Percentiles rank a stretch among this genome's conserved stretches.
phyloP scores from a whole-genome alignment of 2,329 filamentous ascomycete species.

The Ascochyta koolunga region DNA sequence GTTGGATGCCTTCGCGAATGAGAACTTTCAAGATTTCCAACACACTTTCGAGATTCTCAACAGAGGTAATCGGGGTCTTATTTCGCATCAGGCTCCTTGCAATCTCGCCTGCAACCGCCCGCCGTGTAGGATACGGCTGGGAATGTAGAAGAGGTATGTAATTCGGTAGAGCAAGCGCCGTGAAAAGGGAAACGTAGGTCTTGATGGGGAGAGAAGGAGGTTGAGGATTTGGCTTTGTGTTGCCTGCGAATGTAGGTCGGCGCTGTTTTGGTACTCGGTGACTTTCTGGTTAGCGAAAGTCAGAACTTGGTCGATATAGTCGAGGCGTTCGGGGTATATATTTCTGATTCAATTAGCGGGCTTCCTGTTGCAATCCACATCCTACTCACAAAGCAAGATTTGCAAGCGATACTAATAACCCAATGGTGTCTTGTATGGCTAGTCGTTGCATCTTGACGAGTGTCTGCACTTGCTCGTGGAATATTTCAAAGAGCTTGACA shows the following conservation, averaged over 20 bases:
- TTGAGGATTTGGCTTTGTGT: conserved; percentile 89
- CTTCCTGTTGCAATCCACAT: neutral
- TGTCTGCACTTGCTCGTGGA: conserved; percentile 94
- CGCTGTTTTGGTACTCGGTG: conserved; percentile 86
- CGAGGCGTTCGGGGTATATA: conserved; percentile 89
- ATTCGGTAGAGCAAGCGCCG: conserved; percentile 88
- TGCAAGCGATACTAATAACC: conserved; percentile 87
- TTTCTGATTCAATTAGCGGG: conserved; percentile 59
- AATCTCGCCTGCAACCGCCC: conserved; percentile 89
- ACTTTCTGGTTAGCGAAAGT: conserved; percentile 88
- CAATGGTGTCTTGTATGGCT: conserved; percentile 93
- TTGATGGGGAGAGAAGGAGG: conserved; percentile 86
- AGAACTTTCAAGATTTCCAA: conserved; percentile 87
- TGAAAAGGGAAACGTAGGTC: conserved; percentile 92
- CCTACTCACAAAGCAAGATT: conserved; percentile 78
- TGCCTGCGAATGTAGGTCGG: conserved; percentile 87
- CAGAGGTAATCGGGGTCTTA: conserved; percentile 77
- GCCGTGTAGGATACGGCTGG: conserved; percentile 89
- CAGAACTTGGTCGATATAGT: conserved; percentile 94
- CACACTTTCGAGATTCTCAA: conserved; percentile 83
- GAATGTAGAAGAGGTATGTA: conserved; percentile 89
- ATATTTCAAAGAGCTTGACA: conserved; percentile 93
- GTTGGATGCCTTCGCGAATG: conserved; percentile 88
- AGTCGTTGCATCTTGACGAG: conserved; percentile 89
- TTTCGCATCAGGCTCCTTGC: conserved; percentile 82